These are phyloP conservation scores for Eucommia ulmoides DNA, from an alignment of 257 asterid genomes.

Conservation along the genomic window DNA sequence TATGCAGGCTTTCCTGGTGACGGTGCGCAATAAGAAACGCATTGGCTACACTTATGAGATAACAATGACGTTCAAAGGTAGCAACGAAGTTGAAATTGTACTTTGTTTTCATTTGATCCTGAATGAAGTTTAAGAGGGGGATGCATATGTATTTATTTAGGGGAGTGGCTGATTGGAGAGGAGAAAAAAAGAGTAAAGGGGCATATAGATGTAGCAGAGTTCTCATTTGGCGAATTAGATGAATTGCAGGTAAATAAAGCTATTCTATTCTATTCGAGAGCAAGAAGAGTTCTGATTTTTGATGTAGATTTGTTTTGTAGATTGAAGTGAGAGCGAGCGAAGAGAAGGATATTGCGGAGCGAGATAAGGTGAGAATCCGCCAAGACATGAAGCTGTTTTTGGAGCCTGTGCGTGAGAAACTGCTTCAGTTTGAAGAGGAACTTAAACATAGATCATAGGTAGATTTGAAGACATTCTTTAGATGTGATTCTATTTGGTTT, in stretches of 20 bases:
- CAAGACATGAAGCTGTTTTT: too few relatives aligned
- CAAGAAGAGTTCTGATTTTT: too few relatives aligned
- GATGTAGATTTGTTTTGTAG: too few relatives aligned
- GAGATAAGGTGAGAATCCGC: too few relatives aligned
- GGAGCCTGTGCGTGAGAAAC: too few relatives aligned
- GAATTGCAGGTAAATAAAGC: conserved; percentile 97
- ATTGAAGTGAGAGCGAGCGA: too few relatives aligned
- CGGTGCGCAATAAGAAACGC: conserved; percentile 85
- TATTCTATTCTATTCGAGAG: too few relatives aligned
- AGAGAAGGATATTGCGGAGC: too few relatives aligned
- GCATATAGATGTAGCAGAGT: conserved; percentile 61
- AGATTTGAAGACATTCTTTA: too few relatives aligned
- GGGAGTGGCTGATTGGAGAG: conserved; percentile 75
- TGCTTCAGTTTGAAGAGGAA: too few relatives aligned
- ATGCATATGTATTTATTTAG: conserved; percentile 15
- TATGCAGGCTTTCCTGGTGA: conserved; percentile 78
- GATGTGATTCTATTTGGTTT: too few relatives aligned
- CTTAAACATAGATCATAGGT: too few relatives aligned
- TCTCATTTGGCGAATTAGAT: conserved; percentile 88
- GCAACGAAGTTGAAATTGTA: not conserved
- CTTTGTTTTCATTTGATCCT: not conserved
- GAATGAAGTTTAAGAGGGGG: not conserved
- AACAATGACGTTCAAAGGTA: conserved; percentile 64
- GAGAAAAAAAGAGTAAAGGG: conserved; percentile 66
- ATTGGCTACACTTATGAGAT: conserved; percentile 91